Base-by-base conservation (phyloP, 2,329 filamentous ascomycete genomes). In the Lachnellula subtilissima region DNA sequence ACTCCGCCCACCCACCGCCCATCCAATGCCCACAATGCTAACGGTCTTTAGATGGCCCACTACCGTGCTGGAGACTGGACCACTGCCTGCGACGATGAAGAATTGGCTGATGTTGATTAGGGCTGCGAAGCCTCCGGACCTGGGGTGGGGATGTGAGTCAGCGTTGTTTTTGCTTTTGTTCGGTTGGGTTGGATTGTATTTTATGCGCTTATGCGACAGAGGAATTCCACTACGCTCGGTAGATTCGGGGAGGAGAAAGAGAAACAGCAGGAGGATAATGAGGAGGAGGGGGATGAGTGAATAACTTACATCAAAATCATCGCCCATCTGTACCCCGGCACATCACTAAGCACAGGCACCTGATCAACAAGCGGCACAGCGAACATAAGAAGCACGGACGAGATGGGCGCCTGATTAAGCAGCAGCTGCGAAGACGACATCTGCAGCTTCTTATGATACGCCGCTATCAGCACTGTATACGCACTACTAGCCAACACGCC, bases 401-500 rank as follows among this genome's bases (percentile, higher is more conserved):
- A 73, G 54, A 75, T 73, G 23, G 73, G 73, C 3, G 74, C 73
- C 57, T 76, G 73, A 65, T 75, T 76, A 48, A 75, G 68, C 7
- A 76, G 67, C 6, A 76, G 69, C 58, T 76, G 74, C 2, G 72
- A 71, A 52, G 74, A 75, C 45, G 69, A 71, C 66, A 76, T 73
- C 17, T 73, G 68, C 47, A 76, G 68, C 55, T 70, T 73, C 40
- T 72, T 69, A 62, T 76, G 74, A 61, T 74, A 77, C 42, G 70
- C 68, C 43, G 72, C 71, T 50, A 78, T 76, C 45, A 66, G 60
- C n/a, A 66, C 64, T 0, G 63, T 65, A 50, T 66, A 66, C 4
- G 51, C 62, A 0, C 62, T 62, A 11, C 57, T 61, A 4, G 83
- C 82, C 43, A 83, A 75, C 8, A 87, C 82, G 47, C 84, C 84